Percentiles rank a stretch among this genome's conserved stretches.
These are phyloP conservation scores for Tetraselmis striata DNA, from an alignment of 139 green algal genomes.

Conservation along the genomic window DNA sequence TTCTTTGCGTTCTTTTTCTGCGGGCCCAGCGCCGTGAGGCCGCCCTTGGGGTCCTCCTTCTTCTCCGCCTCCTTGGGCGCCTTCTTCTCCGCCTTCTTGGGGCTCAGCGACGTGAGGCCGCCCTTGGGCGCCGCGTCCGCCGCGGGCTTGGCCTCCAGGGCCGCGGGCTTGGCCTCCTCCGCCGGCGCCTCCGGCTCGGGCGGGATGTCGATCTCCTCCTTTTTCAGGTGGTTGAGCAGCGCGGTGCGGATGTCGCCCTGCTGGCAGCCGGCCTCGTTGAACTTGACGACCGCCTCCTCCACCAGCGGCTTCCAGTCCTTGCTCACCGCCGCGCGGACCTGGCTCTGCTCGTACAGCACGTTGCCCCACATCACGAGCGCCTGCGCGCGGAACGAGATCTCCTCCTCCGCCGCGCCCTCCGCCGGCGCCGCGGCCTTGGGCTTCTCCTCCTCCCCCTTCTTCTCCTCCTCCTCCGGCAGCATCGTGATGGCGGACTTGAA, in stretches of 20 bases:
- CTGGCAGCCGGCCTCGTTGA: conserved; percentile 50
- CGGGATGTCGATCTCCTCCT: conserved; percentile 41
- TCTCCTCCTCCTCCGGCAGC: conserved; percentile 17
- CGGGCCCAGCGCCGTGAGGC: neutral
- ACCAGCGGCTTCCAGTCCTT: conserved; percentile 36
- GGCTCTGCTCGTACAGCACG: conserved; percentile 67
- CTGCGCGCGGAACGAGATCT: conserved; percentile 31
- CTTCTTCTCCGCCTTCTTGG: conserved; percentile 30
- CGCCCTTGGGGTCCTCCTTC: neutral
- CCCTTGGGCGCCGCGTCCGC: conserved; percentile 31
- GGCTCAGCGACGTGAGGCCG: conserved; percentile 25
- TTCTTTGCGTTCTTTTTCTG: neutral
- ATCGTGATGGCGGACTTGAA: conserved; percentile 16
- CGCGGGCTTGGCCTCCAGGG: no score
- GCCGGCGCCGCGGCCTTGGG: conserved; percentile 12
- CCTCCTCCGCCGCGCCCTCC: conserved; percentile 9
- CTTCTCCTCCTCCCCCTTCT: conserved; percentile 17
- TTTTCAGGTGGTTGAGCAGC: conserved; percentile 53
- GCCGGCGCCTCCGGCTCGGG: conserved; percentile 24
- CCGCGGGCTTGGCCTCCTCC: conserved; percentile 21
- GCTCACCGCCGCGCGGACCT: conserved; percentile 18
- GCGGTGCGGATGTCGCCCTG: conserved; percentile 60
- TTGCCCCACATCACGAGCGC: conserved; percentile 68
- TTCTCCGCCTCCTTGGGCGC: neutral
- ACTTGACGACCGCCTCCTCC: conserved; percentile 54